Conservation (phyloP, 2,329 filamentous ascomycete genomes). For the Cladosporium oxysporum region DNA sequence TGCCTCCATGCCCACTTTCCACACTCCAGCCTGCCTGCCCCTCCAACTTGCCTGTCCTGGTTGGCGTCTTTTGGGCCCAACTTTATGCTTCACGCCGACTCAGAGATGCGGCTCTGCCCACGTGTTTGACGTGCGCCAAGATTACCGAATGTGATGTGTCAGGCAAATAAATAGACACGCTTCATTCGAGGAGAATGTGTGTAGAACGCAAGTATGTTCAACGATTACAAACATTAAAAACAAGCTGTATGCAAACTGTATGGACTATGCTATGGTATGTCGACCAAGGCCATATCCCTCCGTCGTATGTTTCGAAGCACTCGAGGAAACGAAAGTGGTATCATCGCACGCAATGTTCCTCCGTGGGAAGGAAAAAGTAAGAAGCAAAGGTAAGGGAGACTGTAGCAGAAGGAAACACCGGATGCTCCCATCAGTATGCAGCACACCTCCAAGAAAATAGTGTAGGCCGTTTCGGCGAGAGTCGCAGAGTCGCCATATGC, state of each 20-base stretch:
- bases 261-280: not conserved
- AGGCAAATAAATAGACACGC: not conserved
- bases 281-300: not conserved
- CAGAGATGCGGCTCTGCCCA: conserved; percentile 15
- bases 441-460: not conserved
- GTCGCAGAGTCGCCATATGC: not conserved
- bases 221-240: not conserved
- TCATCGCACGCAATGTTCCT: conserved; percentile 4
- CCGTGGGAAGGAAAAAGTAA: not conserved
- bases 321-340: conserved; percentile 13
- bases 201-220: not conserved
- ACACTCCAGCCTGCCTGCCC: not conserved
- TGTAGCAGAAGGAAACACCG: not conserved
- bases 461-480: not conserved
- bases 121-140: conserved; percentile 10
- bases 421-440: not conserved
- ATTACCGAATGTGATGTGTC: not conserved
- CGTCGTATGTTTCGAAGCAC: not conserved
- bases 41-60: not conserved
- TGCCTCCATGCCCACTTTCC: not conserved
- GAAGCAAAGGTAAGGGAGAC: not conserved
- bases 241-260: not conserved
- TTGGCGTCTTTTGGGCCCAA: not conserved
- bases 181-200: not conserved
- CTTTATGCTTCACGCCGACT: conserved; percentile 1